These are phyloP conservation scores for Termitomyces eurrhizus DNA, from an alignment of 768 basidiomycete species.

Conservation along the genomic window DNA sequence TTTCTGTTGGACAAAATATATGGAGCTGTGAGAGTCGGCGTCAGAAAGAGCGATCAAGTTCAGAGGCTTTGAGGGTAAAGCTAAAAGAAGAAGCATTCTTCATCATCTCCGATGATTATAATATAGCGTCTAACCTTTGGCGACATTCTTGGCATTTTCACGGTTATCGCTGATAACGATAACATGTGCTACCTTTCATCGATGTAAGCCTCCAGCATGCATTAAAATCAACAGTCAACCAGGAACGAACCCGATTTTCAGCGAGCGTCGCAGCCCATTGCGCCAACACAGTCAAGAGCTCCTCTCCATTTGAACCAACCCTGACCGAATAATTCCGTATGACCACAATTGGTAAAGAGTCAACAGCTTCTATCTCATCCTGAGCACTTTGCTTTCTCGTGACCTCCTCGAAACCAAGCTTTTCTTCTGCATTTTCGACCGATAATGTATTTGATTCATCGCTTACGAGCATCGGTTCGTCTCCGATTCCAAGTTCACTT, in stretches of 20 bases:
- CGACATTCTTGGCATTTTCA: slow-evolving; percentile 80
- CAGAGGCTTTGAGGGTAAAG: slow-evolving; percentile 81
- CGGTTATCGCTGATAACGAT: slow-evolving; percentile 88
- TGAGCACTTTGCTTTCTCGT: slow-evolving; percentile 27
- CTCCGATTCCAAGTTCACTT: slow-evolving; percentile 79
- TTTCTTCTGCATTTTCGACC: slow-evolving; percentile 11
- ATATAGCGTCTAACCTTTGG: slow-evolving; percentile 55
- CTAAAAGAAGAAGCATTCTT: slow-evolving; percentile 30
- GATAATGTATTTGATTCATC: not conserved
- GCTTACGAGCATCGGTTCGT: slow-evolving; percentile 48
- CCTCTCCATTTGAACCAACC: slow-evolving; percentile 55
- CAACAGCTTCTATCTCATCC: slow-evolving; percentile 49
- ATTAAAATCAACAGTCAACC: not conserved
- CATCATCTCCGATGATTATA: not conserved
- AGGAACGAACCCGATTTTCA: slow-evolving; percentile 62
- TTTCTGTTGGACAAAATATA: slow-evolving; percentile 80
- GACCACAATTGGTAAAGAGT: slow-evolving; percentile 79
- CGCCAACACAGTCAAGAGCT: slow-evolving; percentile 68
- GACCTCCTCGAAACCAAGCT: slow-evolving; percentile 14
- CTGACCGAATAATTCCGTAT: slow-evolving; percentile 74
- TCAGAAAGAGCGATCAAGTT: slow-evolving; percentile 77
- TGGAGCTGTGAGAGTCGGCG: slow-evolving; percentile 75
- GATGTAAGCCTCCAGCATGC: not conserved
- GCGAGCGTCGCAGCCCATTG: slow-evolving; percentile 83
- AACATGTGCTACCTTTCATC: slow-evolving; percentile 78